Conservation (phyloP, 2,329 filamentous ascomycete species). For the Nemania sp. region DNA sequence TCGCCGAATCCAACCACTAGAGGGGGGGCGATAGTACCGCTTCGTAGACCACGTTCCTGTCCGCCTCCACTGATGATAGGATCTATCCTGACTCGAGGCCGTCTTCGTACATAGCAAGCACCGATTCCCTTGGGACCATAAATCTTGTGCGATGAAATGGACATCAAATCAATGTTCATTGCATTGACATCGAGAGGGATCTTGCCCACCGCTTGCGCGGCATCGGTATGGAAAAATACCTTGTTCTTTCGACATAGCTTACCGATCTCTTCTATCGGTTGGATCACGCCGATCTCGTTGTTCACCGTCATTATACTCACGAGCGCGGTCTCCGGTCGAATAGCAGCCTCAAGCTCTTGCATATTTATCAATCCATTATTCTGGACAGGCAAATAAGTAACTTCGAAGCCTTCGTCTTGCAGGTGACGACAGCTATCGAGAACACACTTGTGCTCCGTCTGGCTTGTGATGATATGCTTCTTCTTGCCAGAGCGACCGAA, state of each 20-base stretch:
- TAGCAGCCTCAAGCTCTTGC: conserved; percentile 82
- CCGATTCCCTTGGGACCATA: conserved; percentile 98
- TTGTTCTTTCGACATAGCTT: conserved; percentile 88
- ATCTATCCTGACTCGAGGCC: conserved; percentile 90
- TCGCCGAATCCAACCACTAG: conserved; percentile 93
- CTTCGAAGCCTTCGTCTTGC: conserved; percentile 93
- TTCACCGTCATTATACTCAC: conserved; percentile 99
- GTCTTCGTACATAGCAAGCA: conserved; percentile 90
- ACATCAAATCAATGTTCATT: conserved; percentile 98
- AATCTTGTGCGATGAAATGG: conserved; percentile 97
- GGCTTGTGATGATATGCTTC: conserved; percentile 95
- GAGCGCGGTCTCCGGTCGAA: conserved; percentile 85
- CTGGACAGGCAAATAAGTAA: conserved; percentile 95
- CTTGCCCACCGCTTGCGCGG: conserved; percentile 96
- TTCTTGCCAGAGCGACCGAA: conserved; percentile 93
- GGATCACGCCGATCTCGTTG: conserved; percentile 99
- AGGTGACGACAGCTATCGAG: conserved; percentile 95
- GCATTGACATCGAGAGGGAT: conserved; percentile 95
- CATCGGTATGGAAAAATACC: conserved; percentile 97
- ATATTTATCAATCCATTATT: conserved; percentile 83
- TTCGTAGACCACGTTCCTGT: conserved; percentile 91
- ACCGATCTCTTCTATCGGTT: conserved; percentile 91
- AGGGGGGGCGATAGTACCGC: conserved; percentile 88
- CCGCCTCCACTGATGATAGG: conserved; percentile 96
- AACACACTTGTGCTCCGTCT: conserved; percentile 99